A percentile compares a stretch with the other conserved stretches of the same genome.
Conservation (phyloP, 73 alveolate genomes). For the Paramecium pentaurelia region DNA sequence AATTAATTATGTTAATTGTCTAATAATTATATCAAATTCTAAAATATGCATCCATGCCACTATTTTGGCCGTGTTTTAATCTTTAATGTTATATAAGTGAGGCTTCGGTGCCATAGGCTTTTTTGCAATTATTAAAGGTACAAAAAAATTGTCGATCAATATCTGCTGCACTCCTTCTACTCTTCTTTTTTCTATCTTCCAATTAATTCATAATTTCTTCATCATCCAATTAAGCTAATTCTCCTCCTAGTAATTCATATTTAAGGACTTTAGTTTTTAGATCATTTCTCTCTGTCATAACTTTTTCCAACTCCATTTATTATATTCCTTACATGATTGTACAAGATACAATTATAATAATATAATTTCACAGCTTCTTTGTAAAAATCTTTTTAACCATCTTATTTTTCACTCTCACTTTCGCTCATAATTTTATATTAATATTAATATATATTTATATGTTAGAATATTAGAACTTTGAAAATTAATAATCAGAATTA, state of each 20-base stretch:
- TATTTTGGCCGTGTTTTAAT: background rate
- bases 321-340: conserved; percentile 12
- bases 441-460: background rate
- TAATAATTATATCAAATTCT: background rate
- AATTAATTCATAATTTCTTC: conserved; percentile 34
- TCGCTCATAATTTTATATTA: background rate
- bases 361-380: conserved; percentile 33
- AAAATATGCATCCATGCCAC: conserved; percentile 2
- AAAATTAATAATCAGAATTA: background rate
- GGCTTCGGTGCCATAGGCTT: conserved; percentile 44
- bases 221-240: conserved; percentile 34
- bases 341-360: background rate
- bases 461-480: background rate
- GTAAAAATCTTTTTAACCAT: background rate
- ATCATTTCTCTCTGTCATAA: conserved; percentile 32
- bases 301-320: conserved; percentile 21
- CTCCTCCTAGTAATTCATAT: background rate
- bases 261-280: background rate
- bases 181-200: conserved; percentile 16
- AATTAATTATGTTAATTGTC: background rate
- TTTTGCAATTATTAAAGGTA: background rate
- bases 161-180: conserved; percentile 40
- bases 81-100: background rate
- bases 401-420: conserved; percentile 1
- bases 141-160: conserved; percentile 16